These are phyloP conservation scores for Hypoxylon sp. DNA, from an alignment of 2,329 filamentous ascomycete species.

Conservation along the genomic window DNA sequence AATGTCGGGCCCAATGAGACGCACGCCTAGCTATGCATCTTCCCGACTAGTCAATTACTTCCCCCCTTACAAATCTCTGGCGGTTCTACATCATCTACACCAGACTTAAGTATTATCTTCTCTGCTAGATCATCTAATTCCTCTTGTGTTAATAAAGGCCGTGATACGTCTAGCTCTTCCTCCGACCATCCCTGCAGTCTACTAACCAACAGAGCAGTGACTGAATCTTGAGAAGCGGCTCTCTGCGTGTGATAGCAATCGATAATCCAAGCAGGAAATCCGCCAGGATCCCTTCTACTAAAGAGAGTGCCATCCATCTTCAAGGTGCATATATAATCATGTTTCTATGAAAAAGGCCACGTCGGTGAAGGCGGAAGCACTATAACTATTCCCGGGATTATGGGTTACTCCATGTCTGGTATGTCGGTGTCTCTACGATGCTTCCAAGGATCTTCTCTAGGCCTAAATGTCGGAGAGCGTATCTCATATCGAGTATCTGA, in stretches of 20 bases:
- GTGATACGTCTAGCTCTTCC: constrained; percentile 30
- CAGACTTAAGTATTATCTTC: constrained; percentile 27
- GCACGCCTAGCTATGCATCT: background rate
- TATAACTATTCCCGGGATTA: constrained; percentile 37
- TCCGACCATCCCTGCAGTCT: constrained; percentile 33
- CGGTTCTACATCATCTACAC: constrained; percentile 21
- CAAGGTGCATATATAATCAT: constrained; percentile 40
- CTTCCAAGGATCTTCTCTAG: constrained; percentile 20
- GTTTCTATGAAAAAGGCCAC: constrained; percentile 36
- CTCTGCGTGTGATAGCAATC: constrained; percentile 27
- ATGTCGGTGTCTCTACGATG: constrained; percentile 30
- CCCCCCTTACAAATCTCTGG: constrained; percentile 28
- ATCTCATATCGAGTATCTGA: background rate
- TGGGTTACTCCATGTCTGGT: constrained; percentile 31
- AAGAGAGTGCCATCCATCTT: constrained; percentile 38
- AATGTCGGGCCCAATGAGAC: background rate
- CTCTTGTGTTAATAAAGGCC: constrained; percentile 26
- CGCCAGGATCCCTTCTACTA: constrained; percentile 27
- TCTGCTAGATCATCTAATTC: constrained; percentile 30
- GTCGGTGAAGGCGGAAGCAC: constrained; percentile 19
- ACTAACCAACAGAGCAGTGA: constrained; percentile 29
- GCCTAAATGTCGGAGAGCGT: constrained; percentile 25
- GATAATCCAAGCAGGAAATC: constrained; percentile 29
- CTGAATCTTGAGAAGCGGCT: constrained; percentile 39
- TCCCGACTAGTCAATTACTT: background rate